Evolutionary conservation across 805 yeast genomes (phyloP).

Genomic region (Myxozyma melibiosi): DNA sequence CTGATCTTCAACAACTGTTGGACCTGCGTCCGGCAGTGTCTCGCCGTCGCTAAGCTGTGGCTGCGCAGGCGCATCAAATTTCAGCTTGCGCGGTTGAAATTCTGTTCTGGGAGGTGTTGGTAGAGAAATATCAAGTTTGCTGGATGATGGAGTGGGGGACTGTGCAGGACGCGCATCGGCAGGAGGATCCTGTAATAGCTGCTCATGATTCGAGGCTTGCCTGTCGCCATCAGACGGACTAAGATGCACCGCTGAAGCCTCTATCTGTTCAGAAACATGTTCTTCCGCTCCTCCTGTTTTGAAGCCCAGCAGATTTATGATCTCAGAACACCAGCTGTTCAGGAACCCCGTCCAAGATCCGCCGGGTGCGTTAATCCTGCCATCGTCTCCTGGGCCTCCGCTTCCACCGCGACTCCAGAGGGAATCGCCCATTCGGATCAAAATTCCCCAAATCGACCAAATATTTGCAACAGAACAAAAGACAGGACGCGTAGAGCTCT

Average conservation of each 20-base stretch:
- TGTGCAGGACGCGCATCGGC: not conserved
- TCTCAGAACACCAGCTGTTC: not conserved
- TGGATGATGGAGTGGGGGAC: not conserved
- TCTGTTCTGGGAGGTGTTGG: not conserved
- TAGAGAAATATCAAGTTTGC: not conserved
- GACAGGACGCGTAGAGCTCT: not conserved
- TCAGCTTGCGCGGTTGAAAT: constrained; percentile 1
- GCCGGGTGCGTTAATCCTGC: no score
- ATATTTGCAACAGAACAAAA: not conserved
- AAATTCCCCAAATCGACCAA: not conserved
- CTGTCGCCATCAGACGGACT: not conserved
- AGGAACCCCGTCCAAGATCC: no score
- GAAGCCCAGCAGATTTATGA: not conserved
- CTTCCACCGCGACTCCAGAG: not conserved
- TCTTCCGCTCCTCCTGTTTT: not conserved
- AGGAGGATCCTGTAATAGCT: not conserved
- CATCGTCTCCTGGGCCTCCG: not conserved
- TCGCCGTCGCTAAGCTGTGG: no score
- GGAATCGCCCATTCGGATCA: constrained; percentile 12
- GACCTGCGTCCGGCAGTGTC: not conserved
- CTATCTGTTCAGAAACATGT: no score
- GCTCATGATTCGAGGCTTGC: not conserved
- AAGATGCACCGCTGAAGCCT: no score
- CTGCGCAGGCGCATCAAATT: not conserved
- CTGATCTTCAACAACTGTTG: not conserved